These are phyloP conservation scores for Pleurotus tuoliensis DNA, from an alignment of 768 basidiomycete genomes.

Conservation along the genomic window DNA sequence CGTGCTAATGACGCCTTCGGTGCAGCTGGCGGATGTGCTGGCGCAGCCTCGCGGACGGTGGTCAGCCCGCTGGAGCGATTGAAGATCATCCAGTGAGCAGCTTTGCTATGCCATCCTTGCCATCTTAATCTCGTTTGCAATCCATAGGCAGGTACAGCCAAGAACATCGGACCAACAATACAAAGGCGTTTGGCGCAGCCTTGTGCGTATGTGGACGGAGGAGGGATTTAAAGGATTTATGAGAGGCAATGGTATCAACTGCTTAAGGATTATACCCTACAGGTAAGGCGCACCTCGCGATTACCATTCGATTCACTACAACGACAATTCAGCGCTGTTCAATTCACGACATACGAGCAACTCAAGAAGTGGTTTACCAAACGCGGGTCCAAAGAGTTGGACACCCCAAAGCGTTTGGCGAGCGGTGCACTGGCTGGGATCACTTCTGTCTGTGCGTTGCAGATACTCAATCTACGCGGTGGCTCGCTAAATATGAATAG, in stretches of 20 bases:
- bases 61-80: conserved; percentile 89
- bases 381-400: conserved; percentile 69
- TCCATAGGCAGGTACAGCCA: conserved; percentile 83
- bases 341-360: conserved; percentile 87
- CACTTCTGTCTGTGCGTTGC: conserved; percentile 81
- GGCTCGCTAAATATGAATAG: conserved; percentile 30
- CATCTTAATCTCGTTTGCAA: conserved; percentile 8
- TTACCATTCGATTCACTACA: neutral
- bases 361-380: conserved; percentile 82
- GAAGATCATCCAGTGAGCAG: conserved; percentile 91
- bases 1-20: conserved; percentile 10
- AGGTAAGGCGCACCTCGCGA: conserved; percentile 36
- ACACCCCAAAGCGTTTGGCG: conserved; percentile 82
- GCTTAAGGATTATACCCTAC: conserved; percentile 91
- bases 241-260: conserved; percentile 91
- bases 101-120: neutral
- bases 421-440: conserved; percentile 93
- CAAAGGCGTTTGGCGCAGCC: conserved; percentile 79
- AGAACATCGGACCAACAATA: conserved; percentile 61
- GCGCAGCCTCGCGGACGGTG: conserved; percentile 80
- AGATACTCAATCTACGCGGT: conserved; percentile 1
- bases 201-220: conserved; percentile 88
- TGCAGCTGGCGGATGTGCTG: conserved; percentile 53
- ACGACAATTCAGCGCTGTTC: conserved; percentile 58
- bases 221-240: conserved; percentile 93